Evolutionary conservation across 495 filamentous ascomycete species (phyloP).

Genomic region (Neurospora sp.): DNA sequence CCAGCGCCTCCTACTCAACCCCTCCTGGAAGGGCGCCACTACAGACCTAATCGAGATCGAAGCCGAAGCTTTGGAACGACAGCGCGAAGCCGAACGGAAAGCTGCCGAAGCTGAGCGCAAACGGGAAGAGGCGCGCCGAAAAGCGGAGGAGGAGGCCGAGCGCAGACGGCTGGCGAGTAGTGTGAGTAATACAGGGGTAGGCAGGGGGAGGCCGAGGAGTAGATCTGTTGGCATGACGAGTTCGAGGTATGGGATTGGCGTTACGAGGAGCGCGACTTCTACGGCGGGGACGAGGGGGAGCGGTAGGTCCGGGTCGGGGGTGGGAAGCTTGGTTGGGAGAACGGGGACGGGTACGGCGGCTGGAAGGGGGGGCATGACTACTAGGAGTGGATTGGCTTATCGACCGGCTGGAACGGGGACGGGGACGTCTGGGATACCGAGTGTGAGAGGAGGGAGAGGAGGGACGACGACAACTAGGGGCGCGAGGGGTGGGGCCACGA

Average conservation of each 20-base stretch:
- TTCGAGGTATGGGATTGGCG: constrained; percentile 20
- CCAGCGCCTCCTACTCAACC: constrained; percentile 80
- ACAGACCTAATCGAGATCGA: constrained; percentile 78
- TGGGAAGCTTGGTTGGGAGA: not conserved
- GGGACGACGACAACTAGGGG: constrained; percentile 8
- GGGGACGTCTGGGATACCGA: not conserved
- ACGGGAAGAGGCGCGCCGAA: constrained; percentile 56
- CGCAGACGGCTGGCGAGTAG: constrained; percentile 36
- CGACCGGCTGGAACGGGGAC: not conserved
- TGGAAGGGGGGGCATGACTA: not conserved
- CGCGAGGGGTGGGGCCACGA: constrained; percentile 10
- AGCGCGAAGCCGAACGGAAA: constrained; percentile 64
- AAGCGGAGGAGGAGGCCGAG: constrained; percentile 64
- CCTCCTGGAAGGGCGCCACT: constrained; percentile 78
- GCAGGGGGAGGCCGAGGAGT: constrained; percentile 13
- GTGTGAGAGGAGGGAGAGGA: constrained; percentile 17
- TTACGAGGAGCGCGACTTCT: constrained; percentile 21
- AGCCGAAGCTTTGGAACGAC: constrained; percentile 57
- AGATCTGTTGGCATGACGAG: constrained; percentile 7
- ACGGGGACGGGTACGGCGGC: not conserved
- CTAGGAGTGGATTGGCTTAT: not conserved
- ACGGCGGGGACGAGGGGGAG: constrained; percentile 32
- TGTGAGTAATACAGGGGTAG: constrained; percentile 16
- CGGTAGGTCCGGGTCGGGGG: constrained; percentile 22
- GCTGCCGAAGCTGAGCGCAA: constrained; percentile 65